phyloP scores from a whole-genome alignment of 2,329 filamentous ascomycete genomes.

The Microcera coccophila region DNA sequence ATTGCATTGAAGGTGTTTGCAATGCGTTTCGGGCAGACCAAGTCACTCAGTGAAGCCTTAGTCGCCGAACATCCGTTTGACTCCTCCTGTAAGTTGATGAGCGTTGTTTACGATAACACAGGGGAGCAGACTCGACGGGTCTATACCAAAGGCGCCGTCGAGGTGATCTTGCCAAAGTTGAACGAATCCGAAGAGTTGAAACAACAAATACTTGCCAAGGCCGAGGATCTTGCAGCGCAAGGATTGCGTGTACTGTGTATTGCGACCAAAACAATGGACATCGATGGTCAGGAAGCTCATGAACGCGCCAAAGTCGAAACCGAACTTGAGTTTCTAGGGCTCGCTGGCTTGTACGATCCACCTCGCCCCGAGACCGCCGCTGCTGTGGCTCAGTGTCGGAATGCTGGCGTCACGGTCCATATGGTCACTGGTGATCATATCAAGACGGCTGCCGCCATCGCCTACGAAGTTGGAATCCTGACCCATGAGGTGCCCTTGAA shows the following conservation, averaged over 20 bases:
- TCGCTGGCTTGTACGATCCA: conserved; percentile 70
- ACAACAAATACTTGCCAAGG: conserved; percentile 43
- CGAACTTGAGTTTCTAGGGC: conserved; percentile 60
- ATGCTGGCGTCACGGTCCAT: conserved; percentile 61
- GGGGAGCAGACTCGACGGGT: conserved; percentile 37
- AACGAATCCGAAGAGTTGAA: conserved; percentile 46
- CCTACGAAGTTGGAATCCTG: conserved; percentile 61
- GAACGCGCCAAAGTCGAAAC: conserved; percentile 54
- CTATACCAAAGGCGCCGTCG: conserved; percentile 57
- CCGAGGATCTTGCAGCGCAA: conserved; percentile 55
- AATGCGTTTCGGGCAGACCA: conserved; percentile 59
- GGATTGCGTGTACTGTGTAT: conserved; percentile 68
- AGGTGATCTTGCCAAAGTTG: conserved; percentile 53
- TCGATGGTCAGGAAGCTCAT: conserved; percentile 34
- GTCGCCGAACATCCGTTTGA: conserved; percentile 69
- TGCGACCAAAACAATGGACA: conserved; percentile 47
- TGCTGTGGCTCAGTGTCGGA: conserved; percentile 55
- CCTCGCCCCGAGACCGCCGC: conserved; percentile 63
- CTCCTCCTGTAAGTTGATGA: conserved; percentile 71
- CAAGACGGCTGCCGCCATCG: conserved; percentile 63
- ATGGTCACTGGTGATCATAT: conserved; percentile 69
- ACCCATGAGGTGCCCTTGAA: conserved; percentile 33
- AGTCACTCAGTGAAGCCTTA: conserved; percentile 43
- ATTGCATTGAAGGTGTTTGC: conserved; percentile 72
- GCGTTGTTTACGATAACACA: conserved; percentile 55